Conservation (phyloP, 805 yeast genomes). For the Yamadazyma laniorum region DNA sequence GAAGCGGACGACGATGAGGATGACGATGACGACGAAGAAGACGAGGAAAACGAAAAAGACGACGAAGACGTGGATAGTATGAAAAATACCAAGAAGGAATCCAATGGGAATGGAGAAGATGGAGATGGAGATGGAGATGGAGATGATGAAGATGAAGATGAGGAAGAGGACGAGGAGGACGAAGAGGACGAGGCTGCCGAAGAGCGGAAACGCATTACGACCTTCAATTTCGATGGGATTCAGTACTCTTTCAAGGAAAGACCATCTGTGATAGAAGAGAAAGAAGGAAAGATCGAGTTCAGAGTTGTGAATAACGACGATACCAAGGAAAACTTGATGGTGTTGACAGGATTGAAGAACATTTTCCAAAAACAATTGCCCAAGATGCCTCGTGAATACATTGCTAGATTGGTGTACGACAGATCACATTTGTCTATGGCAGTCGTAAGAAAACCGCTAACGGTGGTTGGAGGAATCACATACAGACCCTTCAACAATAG, state of each 20-base stretch:
- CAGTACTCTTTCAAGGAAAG: slow-evolving; percentile 83
- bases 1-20: slow-evolving; percentile 21
- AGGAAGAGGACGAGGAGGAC: slow-evolving; percentile 33
- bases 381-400: slow-evolving; percentile 97
- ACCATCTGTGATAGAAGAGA: slow-evolving; percentile 91
- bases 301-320: slow-evolving; percentile 96
- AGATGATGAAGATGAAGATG: slow-evolving; percentile 16
- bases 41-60: slow-evolving; percentile 20
- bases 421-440: slow-evolving; percentile 95
- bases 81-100: slow-evolving; percentile 14
- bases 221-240: slow-evolving; percentile 72
- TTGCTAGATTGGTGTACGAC: slow-evolving; percentile 91
- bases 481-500: slow-evolving; percentile 89
- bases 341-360: slow-evolving; percentile 90
- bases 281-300: slow-evolving; percentile 89
- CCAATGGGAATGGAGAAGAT: slow-evolving; percentile 10
- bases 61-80: slow-evolving; percentile 21
- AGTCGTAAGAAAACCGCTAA: slow-evolving; percentile 86
- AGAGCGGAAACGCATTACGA: slow-evolving; percentile 43
- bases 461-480: slow-evolving; percentile 97
- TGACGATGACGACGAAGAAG: slow-evolving; percentile 20
- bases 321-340: slow-evolving; percentile 80
- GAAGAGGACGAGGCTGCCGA: slow-evolving; percentile 46
- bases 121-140: slow-evolving; percentile 10
- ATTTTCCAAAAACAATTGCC: slow-evolving; percentile 97